Evolutionary conservation across 2,329 filamentous ascomycete species (phyloP).

Genomic region (Arthrobotrys conoides): DNA sequence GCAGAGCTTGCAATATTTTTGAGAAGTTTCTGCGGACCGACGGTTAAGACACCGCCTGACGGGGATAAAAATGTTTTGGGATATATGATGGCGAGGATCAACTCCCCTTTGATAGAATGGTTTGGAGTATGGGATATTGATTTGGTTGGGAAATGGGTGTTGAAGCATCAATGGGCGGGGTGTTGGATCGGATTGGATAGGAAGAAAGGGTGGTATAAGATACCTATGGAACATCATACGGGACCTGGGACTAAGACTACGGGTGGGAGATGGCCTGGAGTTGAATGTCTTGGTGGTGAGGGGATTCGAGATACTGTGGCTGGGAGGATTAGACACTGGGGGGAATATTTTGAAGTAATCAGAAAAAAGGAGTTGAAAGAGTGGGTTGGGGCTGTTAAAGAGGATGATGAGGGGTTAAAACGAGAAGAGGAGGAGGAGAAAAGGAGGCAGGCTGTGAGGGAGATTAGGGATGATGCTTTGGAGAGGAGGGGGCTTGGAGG

Average conservation of each 20-base stretch:
- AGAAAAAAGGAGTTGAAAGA: conserved; percentile 5
- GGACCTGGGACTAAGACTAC: conserved; percentile 1
- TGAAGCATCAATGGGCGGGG: conserved; percentile 5
- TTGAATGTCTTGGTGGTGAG: conserved; percentile 3
- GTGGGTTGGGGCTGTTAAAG: conserved; percentile 4
- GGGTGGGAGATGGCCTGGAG: conserved; percentile 11
- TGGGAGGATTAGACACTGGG: conserved; percentile 25
- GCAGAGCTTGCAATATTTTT: not conserved
- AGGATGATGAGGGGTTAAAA: not conserved
- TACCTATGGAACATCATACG: conserved; percentile 4
- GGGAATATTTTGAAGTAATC: conserved; percentile 20
- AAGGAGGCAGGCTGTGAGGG: not conserved
- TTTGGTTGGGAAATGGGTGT: conserved; percentile 14
- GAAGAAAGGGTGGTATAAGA: conserved; percentile 25
- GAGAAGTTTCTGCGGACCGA: not conserved
- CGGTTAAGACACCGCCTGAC: not conserved
- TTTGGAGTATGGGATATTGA: not conserved
- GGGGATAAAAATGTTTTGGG: not conserved
- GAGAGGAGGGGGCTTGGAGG: conserved; percentile 3
- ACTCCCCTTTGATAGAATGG: not conserved
- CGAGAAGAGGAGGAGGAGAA: not conserved
- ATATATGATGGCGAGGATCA: not conserved
- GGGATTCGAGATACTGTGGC: not conserved
- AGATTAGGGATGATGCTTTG: conserved; percentile 1
- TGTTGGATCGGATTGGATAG: conserved; percentile 8